A percentile compares a stretch with the other conserved stretches of the same genome.
Evolutionary conservation across 768 basidiomycete species (phyloP).

Genomic region (Gloeophyllum trabeum): DNA sequence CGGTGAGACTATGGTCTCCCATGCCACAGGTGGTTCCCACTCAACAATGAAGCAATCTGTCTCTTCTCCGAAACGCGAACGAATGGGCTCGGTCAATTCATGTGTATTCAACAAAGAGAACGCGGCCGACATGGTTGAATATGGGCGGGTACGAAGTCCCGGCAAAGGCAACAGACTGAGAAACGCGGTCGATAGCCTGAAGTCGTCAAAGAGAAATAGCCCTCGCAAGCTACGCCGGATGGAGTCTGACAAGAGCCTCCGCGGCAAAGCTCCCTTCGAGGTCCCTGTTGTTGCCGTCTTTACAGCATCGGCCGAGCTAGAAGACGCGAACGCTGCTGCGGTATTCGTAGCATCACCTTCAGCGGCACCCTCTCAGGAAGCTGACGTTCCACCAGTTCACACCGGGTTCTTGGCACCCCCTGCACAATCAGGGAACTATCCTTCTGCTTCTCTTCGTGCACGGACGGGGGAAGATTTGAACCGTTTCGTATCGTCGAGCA

Average conservation of each 20-base stretch:
- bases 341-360: not conserved
- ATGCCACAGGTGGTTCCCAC: conserved; percentile 9
- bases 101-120: conserved; percentile 28
- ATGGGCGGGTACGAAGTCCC: too few relatives aligned
- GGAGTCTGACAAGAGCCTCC: not conserved
- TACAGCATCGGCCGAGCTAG: not conserved
- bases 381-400: not conserved
- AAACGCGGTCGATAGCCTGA: not conserved
- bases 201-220: not conserved
- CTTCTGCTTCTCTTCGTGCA: conserved; percentile 39
- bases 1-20: conserved; percentile 47
- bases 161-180: not conserved
- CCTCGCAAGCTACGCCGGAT: not conserved
- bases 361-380: not conserved
- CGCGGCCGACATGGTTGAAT: conserved; percentile 19
- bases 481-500: conserved; percentile 86
- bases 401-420: conserved; percentile 4
- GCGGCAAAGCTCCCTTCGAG: not conserved
- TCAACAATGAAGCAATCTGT: not conserved
- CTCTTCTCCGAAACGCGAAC: not conserved
- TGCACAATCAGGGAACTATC: conserved; percentile 22
- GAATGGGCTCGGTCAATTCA: not conserved
- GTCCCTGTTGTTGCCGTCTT: not conserved
- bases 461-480: conserved; percentile 64
- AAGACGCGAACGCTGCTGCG: not conserved